These are phyloP conservation scores for Castanospermum australe DNA, from an alignment of 306 rosid species.

Conservation along the genomic window DNA sequence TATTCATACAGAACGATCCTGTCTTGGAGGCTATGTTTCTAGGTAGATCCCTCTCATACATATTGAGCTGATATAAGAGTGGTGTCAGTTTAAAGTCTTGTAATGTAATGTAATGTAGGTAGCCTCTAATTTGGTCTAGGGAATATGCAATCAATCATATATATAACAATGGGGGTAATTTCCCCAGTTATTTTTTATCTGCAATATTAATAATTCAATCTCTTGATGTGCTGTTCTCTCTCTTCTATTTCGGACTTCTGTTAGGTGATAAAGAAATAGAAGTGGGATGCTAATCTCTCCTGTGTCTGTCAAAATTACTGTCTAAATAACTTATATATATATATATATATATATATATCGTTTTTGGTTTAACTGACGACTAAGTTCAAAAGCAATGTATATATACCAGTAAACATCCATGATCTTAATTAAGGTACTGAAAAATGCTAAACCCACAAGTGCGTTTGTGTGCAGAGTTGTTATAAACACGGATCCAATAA, in stretches of 20 bases:
- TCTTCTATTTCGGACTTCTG: too few species aligned
- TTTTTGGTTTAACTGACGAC: too few species aligned
- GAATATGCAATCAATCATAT: neutral
- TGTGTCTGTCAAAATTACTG: neutral
- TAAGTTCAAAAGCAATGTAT: too few species aligned
- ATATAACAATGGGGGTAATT: slow-evolving; percentile 31
- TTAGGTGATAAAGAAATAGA: neutral
- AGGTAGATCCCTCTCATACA: neutral
- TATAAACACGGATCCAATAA: too few species aligned
- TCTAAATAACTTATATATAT: too few species aligned
- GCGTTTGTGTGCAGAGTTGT: too few species aligned
- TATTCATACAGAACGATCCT: neutral
- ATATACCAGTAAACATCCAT: too few species aligned
- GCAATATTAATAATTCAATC: neutral
- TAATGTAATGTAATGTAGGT: slow-evolving; percentile 22
- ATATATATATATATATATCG: too few species aligned
- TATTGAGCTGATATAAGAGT: neutral
- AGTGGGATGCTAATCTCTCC: neutral
- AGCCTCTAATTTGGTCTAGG: slow-evolving; percentile 29
- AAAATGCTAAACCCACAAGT: too few species aligned
- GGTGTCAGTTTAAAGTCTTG: slow-evolving; percentile 8
- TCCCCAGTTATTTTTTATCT: slow-evolving; percentile 26
- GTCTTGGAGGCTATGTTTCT: slow-evolving; percentile 4
- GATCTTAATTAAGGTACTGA: too few species aligned
- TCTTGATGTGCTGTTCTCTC: neutral